Evolutionary conservation across 2,329 filamentous ascomycete species (phyloP).

Genomic region (Aspergillus sclerotialis): DNA sequence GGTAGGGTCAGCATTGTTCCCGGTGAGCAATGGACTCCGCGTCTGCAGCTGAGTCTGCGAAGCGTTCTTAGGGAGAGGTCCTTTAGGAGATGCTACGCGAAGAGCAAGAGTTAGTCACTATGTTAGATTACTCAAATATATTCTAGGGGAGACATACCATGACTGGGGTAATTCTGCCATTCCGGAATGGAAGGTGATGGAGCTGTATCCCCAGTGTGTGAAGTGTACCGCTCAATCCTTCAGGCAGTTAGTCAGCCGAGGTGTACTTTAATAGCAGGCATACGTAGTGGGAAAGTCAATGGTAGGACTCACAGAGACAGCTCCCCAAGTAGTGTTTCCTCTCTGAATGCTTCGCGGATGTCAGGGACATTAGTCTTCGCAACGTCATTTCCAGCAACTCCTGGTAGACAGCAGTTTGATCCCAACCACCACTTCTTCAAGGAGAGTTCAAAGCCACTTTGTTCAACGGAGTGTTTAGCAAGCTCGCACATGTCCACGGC

Average conservation of each 20-base stretch:
- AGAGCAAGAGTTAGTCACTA: too few species aligned
- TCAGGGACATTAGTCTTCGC: slow-evolving; percentile 95
- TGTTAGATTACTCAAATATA: not conserved
- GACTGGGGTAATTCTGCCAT: not conserved
- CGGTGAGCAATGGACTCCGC: not conserved
- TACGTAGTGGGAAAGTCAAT: not conserved
- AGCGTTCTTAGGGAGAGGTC: not conserved
- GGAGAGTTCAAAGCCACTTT: slow-evolving; percentile 85
- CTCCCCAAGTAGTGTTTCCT: slow-evolving; percentile 80
- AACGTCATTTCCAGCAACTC: slow-evolving; percentile 81
- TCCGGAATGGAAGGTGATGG: not conserved
- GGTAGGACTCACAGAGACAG: slow-evolving; percentile 62
- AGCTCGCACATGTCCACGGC: slow-evolving; percentile 98
- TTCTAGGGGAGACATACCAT: not conserved
- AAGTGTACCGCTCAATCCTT: not conserved
- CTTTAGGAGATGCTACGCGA: not conserved
- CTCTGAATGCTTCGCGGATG: slow-evolving; percentile 79
- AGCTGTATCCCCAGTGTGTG: not conserved
- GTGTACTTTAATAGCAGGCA: not conserved
- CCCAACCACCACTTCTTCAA: slow-evolving; percentile 93
- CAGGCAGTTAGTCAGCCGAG: not conserved
- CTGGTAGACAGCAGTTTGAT: slow-evolving; percentile 66
- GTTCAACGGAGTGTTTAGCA: slow-evolving; percentile 89
- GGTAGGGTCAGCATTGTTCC: not conserved
- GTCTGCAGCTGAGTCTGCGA: not conserved